Evolutionary conservation across 257 asterid genomes (phyloP), one percentile per base, ranked within the genome.

Genomic region (Misopates orontium): DNA sequence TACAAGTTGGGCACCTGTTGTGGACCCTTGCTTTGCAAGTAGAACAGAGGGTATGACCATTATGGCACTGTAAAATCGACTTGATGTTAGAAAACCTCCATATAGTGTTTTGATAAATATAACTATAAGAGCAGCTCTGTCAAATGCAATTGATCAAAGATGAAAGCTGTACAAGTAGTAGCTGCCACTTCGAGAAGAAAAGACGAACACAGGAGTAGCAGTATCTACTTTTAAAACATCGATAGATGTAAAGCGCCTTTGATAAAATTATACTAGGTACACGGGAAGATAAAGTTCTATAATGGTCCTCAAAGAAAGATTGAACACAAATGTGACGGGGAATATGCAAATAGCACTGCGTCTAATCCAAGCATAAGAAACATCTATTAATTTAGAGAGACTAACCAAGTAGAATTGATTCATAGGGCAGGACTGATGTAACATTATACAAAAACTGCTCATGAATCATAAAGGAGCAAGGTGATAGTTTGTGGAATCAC

Each of bases 1-100:
- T 79, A 66, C 97, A 90, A 61, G 97, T 89, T 5, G 97, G 95
- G 54, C 97, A 89, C 44, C 91, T 69, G 73, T 87, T 90, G 75
- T 90, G 94, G 19, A 90, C 97, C 79, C 97, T 85, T 52, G 65
- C 85, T 79, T 87, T 90, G 75, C 97, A 87, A 68, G 95, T 87
- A 42, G 97, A 90, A 79, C 97, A 90, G 31, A 90, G 83, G 5
- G 96, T 90, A 66, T 90, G 97, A 36, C 97, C 96, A 28, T 87
- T 90, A 74, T 80, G 95, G 74, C 95, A 90, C 97, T 90, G 90
- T 84, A 72, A 60, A 73, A 56, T 48, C 45, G 22, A 32, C 36
- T 60, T 45, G 51, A 18, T 17, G 62, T 71, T 54, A 73, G 75
- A 51, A 41, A 11, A 56, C 55, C 45, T 3, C 47, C 39, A 19